phyloP scores from a whole-genome alignment of 2,329 filamentous ascomycete species.

The Verticillium dahliae region DNA sequence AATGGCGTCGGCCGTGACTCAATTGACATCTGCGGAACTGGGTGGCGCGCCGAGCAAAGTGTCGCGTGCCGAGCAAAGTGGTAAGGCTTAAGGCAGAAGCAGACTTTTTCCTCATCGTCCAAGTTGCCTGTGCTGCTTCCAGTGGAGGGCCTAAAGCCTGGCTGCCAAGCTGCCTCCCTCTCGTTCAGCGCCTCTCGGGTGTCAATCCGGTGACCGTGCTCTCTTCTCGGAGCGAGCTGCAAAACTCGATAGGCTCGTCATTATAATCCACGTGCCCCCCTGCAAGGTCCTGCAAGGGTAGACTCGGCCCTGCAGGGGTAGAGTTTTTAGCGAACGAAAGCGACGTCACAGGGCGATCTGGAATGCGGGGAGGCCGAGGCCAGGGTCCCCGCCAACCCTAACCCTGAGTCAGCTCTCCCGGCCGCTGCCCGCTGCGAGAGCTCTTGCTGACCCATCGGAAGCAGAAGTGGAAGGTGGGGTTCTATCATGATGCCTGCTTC shows the following conservation, averaged over 20 bases:
- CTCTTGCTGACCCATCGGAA: too few species aligned
- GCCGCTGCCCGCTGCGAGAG: not conserved
- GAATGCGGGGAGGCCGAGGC: constrained; percentile 1
- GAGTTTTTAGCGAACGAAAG: not conserved
- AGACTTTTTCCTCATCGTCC: not conserved
- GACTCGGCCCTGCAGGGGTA: not conserved
- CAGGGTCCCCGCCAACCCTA: not conserved
- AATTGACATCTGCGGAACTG: not conserved
- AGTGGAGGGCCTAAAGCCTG: not conserved
- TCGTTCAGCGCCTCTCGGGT: not conserved
- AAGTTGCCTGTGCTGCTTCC: not conserved
- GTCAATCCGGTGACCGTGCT: not conserved
- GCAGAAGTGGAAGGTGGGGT: too few species aligned
- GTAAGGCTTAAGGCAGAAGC: not conserved
- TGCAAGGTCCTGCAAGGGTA: not conserved
- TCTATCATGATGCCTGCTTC: too few species aligned
- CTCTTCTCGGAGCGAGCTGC: not conserved
- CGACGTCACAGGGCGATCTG: constrained; percentile 3
- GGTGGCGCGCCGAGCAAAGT: not conserved
- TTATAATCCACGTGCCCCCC: not conserved
- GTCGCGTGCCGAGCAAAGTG: not conserved
- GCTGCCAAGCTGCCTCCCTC: too few species aligned
- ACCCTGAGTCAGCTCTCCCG: not conserved
- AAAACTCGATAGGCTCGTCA: not conserved
- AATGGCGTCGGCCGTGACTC: not conserved